A percentile compares a stretch with the other conserved stretches of the same genome.
These are phyloP conservation scores for Paraphaeosphaeria minitans DNA, from an alignment of 2,329 filamentous ascomycete genomes.

Conservation along the genomic window DNA sequence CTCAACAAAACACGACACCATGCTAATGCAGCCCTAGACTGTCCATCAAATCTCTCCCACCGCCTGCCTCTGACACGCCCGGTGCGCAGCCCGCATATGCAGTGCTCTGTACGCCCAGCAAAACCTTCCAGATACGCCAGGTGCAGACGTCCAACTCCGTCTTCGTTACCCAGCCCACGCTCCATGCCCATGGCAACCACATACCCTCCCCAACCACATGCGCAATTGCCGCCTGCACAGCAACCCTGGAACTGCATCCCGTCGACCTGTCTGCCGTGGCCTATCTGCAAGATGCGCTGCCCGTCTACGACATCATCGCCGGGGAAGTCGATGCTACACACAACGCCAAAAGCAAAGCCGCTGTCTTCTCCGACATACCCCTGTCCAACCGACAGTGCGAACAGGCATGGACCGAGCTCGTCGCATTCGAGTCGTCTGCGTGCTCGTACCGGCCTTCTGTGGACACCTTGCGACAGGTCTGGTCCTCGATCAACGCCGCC, in stretches of 20 bases:
- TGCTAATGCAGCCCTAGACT: slow-evolving; percentile 41
- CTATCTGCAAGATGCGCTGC: slow-evolving; percentile 46
- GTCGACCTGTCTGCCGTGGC: slow-evolving; percentile 42
- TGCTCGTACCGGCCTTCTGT: slow-evolving; percentile 55
- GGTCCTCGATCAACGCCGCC: slow-evolving; percentile 52
- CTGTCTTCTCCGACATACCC: slow-evolving; percentile 57
- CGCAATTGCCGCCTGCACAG: slow-evolving; percentile 52
- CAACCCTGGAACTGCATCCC: slow-evolving; percentile 51
- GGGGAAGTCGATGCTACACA: slow-evolving; percentile 32
- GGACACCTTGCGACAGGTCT: slow-evolving; percentile 54
- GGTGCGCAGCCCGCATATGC: slow-evolving; percentile 51
- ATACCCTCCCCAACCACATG: slow-evolving; percentile 42
- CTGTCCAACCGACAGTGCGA: slow-evolving; percentile 59
- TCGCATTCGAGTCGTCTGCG: slow-evolving; percentile 57
- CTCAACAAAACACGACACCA: slow-evolving; percentile 16
- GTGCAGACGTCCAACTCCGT: slow-evolving; percentile 70
- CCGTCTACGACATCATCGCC: slow-evolving; percentile 44
- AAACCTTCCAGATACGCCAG: slow-evolving; percentile 66
- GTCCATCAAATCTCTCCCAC: slow-evolving; percentile 42
- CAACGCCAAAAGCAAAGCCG: slow-evolving; percentile 42
- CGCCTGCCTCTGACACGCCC: slow-evolving; percentile 23
- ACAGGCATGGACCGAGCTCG: slow-evolving; percentile 55
- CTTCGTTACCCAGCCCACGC: slow-evolving; percentile 56
- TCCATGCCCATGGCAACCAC: slow-evolving; percentile 44
- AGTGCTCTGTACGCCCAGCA: slow-evolving; percentile 63